phyloP scores from a whole-genome alignment of 176 grass and related monocot genomes.

The Tillandsia fasciculata region DNA sequence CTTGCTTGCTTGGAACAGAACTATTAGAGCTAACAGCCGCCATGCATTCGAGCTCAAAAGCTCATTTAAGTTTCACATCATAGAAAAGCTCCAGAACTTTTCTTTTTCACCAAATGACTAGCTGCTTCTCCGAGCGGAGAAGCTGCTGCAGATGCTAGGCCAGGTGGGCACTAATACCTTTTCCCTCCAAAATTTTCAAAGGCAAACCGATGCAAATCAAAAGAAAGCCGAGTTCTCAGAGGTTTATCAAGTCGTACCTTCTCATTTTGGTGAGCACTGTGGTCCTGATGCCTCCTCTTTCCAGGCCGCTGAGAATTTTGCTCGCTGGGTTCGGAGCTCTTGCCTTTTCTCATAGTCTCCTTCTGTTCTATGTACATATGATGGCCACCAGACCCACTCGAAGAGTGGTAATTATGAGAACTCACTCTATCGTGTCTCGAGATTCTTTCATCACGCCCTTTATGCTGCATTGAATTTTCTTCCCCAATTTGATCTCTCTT shows the following conservation, averaged over 20 bases:
- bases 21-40: too few relatives aligned
- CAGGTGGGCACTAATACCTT: too few relatives aligned
- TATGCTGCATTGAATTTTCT: slow-evolving; percentile 40
- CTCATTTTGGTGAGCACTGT: slow-evolving; percentile 35
- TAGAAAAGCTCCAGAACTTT: too few relatives aligned
- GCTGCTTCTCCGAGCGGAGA: too few relatives aligned
- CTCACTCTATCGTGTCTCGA: slow-evolving; percentile 63
- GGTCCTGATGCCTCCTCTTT: slow-evolving; percentile 74
- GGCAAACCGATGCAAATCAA: too few relatives aligned
- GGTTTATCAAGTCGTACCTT: slow-evolving; percentile 48
- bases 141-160: too few relatives aligned
- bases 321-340: slow-evolving; percentile 40
- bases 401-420: slow-evolving; percentile 33
- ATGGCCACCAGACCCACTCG: slow-evolving; percentile 47
- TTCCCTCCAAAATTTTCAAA: too few relatives aligned
- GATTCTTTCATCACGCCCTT: slow-evolving; percentile 54
- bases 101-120: too few relatives aligned
- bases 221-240: background rate
- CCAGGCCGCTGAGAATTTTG: slow-evolving; percentile 45
- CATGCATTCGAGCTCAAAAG: too few relatives aligned
- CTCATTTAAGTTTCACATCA: too few relatives aligned
- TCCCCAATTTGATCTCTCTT: slow-evolving; percentile 52
- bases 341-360: slow-evolving; percentile 62
- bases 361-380: slow-evolving; percentile 50
- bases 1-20: too few relatives aligned